These are phyloP conservation scores for Mangifera indica DNA, from an alignment of 345 rosid genomes.

Conservation along the genomic window DNA sequence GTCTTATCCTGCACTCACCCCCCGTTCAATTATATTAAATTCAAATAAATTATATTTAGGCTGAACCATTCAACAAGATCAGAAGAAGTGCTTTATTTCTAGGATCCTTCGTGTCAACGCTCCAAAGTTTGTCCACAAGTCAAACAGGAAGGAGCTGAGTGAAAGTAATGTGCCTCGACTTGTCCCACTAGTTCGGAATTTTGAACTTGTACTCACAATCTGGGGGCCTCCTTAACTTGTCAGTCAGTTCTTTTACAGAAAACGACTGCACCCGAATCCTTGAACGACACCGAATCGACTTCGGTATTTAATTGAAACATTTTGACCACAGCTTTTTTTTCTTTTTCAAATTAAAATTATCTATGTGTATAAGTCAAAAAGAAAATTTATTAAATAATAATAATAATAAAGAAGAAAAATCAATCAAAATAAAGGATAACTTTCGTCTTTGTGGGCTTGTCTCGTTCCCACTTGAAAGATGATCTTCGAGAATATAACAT, in stretches of 20 bases:
- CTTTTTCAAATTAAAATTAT: background rate
- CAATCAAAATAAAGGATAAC: conserved; percentile 5
- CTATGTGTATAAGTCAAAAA: background rate
- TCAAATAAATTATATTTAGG: background rate
- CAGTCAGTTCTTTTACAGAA: background rate
- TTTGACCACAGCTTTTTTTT: no score
- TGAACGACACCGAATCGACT: no score
- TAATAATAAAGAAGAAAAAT: background rate
- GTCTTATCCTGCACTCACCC: background rate
- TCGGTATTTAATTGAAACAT: no score
- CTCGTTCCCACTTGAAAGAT: background rate
- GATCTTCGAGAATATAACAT: background rate
- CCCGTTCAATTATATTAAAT: background rate
- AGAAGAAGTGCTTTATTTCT: background rate
- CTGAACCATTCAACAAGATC: background rate
- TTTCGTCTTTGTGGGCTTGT: background rate
- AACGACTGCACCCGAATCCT: conserved; percentile 7
- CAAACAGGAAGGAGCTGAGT: background rate
- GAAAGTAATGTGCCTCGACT: background rate
- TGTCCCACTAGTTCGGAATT: background rate
- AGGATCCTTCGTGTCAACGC: conserved; percentile 15
- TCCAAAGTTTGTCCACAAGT: background rate
- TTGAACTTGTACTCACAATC: background rate
- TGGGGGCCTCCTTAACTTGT: background rate
- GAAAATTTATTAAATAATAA: background rate